Percentiles rank a stretch among this genome's conserved stretches.
These are phyloP conservation scores for Ceriops zippeliana DNA, from an alignment of 345 rosid genomes.

Conservation along the genomic window DNA sequence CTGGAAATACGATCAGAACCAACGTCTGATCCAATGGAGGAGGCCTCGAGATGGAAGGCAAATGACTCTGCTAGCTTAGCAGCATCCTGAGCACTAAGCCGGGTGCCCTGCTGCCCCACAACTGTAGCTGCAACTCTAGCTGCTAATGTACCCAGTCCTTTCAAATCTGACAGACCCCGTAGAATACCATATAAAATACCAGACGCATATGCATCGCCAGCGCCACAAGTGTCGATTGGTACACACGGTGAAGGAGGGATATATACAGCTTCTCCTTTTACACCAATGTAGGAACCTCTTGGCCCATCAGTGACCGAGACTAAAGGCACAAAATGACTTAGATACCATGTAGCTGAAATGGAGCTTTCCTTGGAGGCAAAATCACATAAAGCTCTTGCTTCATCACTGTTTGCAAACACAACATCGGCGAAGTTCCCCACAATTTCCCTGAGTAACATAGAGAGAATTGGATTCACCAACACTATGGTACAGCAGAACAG, in stretches of 20 bases:
- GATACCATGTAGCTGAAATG: conserved; percentile 68
- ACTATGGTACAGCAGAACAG: neutral
- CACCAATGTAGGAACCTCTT: conserved; percentile 85
- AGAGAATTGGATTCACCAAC: neutral
- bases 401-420: conserved; percentile 79
- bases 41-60: conserved; percentile 37
- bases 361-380: conserved; percentile 70
- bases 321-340: conserved; percentile 85
- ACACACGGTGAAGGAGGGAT: conserved; percentile 82
- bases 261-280: conserved; percentile 93
- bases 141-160: conserved; percentile 79
- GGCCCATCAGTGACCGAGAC: conserved; percentile 90
- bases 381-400: conserved; percentile 84
- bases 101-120: conserved; percentile 89
- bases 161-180: conserved; percentile 67
- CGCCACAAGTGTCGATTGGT: conserved; percentile 89
- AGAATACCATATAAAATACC: conserved; percentile 79
- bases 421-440: conserved; percentile 77
- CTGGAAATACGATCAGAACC: conserved; percentile 65
- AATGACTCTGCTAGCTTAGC: conserved; percentile 59
- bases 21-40: conserved; percentile 47
- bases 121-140: conserved; percentile 87
- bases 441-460: conserved; percentile 59
- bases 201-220: conserved; percentile 95
- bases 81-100: conserved; percentile 76